Evolutionary conservation across 192 early-diverging fungal genomes (phyloP).

Genomic region (Phlyctochytrium arcticum): DNA sequence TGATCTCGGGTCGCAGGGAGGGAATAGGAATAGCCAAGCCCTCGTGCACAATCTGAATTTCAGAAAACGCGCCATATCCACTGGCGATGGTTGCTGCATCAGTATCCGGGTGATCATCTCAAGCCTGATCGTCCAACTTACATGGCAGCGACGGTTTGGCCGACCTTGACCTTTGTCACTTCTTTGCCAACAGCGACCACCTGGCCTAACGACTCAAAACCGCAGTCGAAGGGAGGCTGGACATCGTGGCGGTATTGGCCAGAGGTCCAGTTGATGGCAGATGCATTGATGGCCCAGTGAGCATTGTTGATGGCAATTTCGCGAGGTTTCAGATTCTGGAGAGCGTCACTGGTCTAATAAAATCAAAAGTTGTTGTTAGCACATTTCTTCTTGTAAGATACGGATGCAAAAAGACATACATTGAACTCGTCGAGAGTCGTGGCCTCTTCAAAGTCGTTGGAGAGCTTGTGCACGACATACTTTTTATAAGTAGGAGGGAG

Average conservation of each 20-base stretch:
- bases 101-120: no score
- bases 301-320: conserved; percentile 38
- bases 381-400: no score
- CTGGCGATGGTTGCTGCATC: no score
- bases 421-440: conserved; percentile 28
- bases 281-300: conserved; percentile 55
- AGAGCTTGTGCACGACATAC: conserved; percentile 32
- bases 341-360: background rate
- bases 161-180: conserved; percentile 24
- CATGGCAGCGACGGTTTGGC: conserved; percentile 35
- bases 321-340: background rate
- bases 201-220: conserved; percentile 54
- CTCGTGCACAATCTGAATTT: conserved; percentile 36
- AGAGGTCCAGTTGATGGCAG: conserved; percentile 53
- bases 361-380: no score
- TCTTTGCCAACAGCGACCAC: conserved; percentile 43
- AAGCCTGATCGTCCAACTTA: no score
- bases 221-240: conserved; percentile 56
- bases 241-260: conserved; percentile 48
- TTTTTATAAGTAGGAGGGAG: conserved; percentile 30
- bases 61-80: conserved; percentile 36
- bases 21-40: conserved; percentile 32
- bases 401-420: no score
- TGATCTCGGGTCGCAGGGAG: conserved; percentile 12
- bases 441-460: conserved; percentile 36